These are phyloP conservation scores for Ormosia emarginata DNA, from an alignment of 306 rosid genomes.

Conservation along the genomic window DNA sequence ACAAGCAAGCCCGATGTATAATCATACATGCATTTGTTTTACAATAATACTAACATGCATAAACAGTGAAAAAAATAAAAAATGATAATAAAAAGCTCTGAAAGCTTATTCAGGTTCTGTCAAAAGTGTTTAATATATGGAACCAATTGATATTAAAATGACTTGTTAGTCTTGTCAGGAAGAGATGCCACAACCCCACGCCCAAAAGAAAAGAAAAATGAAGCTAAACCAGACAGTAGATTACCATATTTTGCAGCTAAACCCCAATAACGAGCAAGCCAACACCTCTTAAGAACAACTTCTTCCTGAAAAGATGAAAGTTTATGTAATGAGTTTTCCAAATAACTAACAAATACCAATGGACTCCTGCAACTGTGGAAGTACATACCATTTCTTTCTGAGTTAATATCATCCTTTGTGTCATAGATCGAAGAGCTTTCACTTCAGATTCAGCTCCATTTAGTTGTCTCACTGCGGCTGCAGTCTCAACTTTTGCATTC, in stretches of 20 bases:
- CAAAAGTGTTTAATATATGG: background rate
- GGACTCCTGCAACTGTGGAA: conserved; percentile 14
- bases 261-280: conserved; percentile 99
- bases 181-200: background rate
- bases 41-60: background rate
- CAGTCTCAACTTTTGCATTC: conserved; percentile 74
- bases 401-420: conserved; percentile 96
- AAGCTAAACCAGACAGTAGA: conserved; percentile 7
- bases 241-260: conserved; percentile 86
- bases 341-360: conserved; percentile 8
- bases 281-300: conserved; percentile 98
- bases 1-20: background rate
- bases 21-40: background rate
- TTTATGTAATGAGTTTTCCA: conserved; percentile 18
- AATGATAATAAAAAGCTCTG: background rate
- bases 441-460: conserved; percentile 83
- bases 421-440: conserved; percentile 79
- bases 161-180: background rate
- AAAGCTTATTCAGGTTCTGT: background rate
- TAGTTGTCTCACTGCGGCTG: conserved; percentile 51
- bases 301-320: conserved; percentile 70
- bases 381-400: conserved; percentile 88
- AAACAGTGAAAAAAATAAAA: background rate
- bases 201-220: conserved; percentile 1
- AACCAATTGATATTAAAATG: conserved; percentile 17